Evolutionary conservation across 2,329 filamentous ascomycete genomes (phyloP).

Genomic region (Zarea fungicola): DNA sequence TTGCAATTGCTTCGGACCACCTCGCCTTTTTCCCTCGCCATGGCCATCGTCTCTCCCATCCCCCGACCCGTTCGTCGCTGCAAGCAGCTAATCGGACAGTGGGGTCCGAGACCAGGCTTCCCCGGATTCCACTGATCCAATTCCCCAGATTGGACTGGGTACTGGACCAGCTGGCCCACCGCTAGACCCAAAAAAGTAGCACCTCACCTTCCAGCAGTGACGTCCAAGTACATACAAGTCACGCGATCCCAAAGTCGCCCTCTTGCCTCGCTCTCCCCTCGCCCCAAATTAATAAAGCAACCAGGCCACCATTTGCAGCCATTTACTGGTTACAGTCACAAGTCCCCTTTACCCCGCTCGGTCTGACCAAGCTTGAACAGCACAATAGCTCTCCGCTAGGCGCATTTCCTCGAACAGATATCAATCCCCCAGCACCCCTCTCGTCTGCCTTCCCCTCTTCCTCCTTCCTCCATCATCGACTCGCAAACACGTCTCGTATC

Average conservation of each 20-base stretch:
- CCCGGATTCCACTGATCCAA: conserved; percentile 22
- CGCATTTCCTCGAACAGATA: conserved; percentile 23
- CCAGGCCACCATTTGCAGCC: neutral
- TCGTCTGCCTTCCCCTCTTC: conserved; percentile 19
- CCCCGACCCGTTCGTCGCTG: neutral
- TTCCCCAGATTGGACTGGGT: conserved; percentile 20
- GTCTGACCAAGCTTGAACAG: conserved; percentile 7
- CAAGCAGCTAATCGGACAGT: conserved; percentile 14
- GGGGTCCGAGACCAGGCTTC: conserved; percentile 20
- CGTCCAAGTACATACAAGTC: conserved; percentile 11
- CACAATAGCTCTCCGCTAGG: conserved; percentile 16
- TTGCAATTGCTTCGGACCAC: neutral
- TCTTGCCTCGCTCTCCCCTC: neutral
- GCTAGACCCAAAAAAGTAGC: conserved; percentile 11
- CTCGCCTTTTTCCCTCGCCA: neutral
- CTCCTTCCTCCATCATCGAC: conserved; percentile 23
- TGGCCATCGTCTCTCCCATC: neutral
- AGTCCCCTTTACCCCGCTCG: conserved; percentile 9
- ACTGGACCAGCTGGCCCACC: conserved; percentile 7
- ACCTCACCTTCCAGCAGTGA: neutral
- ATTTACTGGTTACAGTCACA: neutral
- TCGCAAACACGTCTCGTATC: conserved; percentile 14
- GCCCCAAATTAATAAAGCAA: neutral
- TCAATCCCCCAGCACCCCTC: conserved; percentile 27
- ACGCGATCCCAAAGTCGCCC: conserved; percentile 11